A percentile compares a stretch with the other conserved stretches of the same genome.
Conservation (phyloP, 2,329 filamentous ascomycete species). For the Cadophora malorum region DNA sequence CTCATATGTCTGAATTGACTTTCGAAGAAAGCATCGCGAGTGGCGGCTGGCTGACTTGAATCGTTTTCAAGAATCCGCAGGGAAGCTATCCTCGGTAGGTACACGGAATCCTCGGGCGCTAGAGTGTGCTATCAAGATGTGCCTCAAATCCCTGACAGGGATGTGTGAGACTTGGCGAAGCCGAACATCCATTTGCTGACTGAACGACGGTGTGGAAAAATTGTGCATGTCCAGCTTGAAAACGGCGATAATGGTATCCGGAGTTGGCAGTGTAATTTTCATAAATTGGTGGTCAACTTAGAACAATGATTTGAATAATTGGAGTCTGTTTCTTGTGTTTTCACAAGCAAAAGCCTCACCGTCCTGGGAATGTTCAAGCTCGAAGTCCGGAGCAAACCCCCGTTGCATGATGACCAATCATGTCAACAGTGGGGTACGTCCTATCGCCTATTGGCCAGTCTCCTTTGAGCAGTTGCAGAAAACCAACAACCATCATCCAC, state of each 20-base stretch:
- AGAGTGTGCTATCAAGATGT: constrained; percentile 13
- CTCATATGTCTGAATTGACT: neutral
- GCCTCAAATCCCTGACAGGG: constrained; percentile 11
- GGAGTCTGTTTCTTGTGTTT: neutral
- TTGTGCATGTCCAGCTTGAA: neutral
- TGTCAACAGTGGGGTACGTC: neutral
- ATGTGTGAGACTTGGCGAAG: constrained; percentile 7
- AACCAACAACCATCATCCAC: constrained; percentile 11
- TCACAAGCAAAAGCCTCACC: constrained; percentile 11
- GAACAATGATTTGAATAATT: neutral
- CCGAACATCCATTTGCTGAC: constrained; percentile 11
- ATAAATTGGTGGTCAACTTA: neutral
- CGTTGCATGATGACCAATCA: constrained; percentile 15
- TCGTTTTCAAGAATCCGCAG: neutral
- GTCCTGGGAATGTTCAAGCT: neutral
- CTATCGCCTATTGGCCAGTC: constrained; percentile 1
- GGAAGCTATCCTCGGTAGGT: constrained; percentile 5
- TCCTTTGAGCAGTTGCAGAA: constrained; percentile 13
- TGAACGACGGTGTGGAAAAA: neutral
- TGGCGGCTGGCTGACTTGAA: neutral
- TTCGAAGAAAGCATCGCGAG: neutral
- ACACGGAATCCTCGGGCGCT: constrained; percentile 15
- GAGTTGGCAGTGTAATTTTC: neutral
- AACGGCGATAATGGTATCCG: neutral
- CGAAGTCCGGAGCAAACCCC: neutral